phyloP scores from a whole-genome alignment of 805 yeast species.

The Peterozyma toletana region DNA sequence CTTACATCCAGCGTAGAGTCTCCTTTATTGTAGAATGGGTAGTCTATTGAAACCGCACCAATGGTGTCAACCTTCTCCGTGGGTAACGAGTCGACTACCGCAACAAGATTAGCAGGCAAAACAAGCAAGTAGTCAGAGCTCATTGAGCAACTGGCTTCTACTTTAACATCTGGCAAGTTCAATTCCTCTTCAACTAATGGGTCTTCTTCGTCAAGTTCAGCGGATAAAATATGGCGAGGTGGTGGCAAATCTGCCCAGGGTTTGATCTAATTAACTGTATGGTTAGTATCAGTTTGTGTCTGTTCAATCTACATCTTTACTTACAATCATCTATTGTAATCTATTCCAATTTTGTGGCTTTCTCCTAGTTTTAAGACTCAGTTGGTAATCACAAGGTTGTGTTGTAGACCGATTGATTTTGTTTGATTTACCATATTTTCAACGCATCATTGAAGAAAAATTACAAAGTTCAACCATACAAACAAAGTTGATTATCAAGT shows the following conservation, averaged over 20 bases:
- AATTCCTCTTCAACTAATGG: constrained; percentile 12
- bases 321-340: constrained; percentile 7
- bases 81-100: constrained; percentile 7
- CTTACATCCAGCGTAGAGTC: constrained; percentile 7
- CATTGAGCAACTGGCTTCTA: constrained; percentile 13
- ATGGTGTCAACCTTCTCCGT: constrained; percentile 2
- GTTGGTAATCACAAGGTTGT: too few species aligned
- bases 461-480: too few species aligned
- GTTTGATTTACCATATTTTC: too few species aligned
- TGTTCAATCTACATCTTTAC: neutral
- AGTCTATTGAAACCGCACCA: constrained; percentile 8
- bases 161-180: constrained; percentile 20
- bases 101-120: constrained; percentile 15
- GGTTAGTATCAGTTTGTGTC: neutral
- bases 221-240: constrained; percentile 40
- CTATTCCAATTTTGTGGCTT: neutral
- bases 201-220: constrained; percentile 16
- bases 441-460: too few species aligned
- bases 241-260: constrained; percentile 38
- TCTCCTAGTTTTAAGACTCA: neutral
- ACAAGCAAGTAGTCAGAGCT: constrained; percentile 19
- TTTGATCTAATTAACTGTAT: constrained; percentile 26
- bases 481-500: too few species aligned
- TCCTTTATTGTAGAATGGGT: constrained; percentile 8
- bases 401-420: too few species aligned